Evolutionary conservation across 208 protist genomes (phyloP).

Genomic region (Crithidia sp.): DNA sequence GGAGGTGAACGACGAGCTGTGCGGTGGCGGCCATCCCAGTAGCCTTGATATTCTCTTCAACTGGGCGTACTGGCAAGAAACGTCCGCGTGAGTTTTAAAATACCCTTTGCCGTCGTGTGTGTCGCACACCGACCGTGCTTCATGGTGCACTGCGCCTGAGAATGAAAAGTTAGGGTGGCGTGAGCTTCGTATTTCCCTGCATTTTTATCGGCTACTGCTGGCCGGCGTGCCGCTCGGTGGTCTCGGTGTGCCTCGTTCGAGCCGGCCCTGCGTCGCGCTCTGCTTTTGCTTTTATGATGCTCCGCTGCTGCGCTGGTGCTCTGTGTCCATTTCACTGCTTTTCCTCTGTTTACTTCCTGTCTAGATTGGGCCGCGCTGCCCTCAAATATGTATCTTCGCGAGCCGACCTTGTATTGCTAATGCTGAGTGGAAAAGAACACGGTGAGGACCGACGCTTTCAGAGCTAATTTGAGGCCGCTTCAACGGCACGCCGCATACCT

Average conservation of each 20-base stretch:
- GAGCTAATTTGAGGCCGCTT: too few species aligned
- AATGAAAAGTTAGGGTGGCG: too few species aligned
- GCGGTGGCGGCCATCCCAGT: constrained; percentile 35
- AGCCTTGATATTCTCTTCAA: constrained; percentile 68
- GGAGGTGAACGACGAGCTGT: constrained; percentile 78
- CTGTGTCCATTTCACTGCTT: constrained; percentile 1
- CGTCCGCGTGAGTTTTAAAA: background rate
- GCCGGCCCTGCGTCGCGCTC: background rate
- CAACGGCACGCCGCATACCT: too few species aligned
- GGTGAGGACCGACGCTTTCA: too few species aligned
- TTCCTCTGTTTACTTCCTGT: background rate
- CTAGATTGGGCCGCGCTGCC: too few species aligned
- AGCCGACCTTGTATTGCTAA: too few species aligned
- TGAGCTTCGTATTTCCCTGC: background rate
- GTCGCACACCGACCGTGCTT: too few species aligned
- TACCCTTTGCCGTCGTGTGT: too few species aligned
- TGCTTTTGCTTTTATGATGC: background rate
- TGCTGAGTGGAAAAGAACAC: too few species aligned
- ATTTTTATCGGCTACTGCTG: background rate
- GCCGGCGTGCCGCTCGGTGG: background rate
- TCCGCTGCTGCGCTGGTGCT: background rate
- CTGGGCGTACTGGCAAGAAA: constrained; percentile 70
- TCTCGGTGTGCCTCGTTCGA: too few species aligned
- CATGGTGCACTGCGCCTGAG: too few species aligned
- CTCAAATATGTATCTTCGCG: too few species aligned